Evolutionary conservation across 1,284 basidiomycete species (phyloP).

Genomic region (Fomitopsis pinicola): DNA sequence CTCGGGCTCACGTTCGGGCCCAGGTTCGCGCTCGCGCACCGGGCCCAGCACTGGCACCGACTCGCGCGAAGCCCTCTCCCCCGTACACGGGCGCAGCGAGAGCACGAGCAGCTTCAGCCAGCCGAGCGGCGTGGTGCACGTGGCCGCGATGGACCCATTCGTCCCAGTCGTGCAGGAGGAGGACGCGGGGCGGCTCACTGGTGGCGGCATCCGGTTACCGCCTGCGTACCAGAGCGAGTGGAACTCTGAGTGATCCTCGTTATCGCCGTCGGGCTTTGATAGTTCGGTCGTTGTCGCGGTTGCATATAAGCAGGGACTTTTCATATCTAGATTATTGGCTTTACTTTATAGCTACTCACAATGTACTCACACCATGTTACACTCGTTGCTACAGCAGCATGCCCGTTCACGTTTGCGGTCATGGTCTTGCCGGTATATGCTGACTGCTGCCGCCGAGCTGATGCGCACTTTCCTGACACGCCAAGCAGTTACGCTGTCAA

Average conservation of each 20-base stretch:
- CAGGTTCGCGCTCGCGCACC: background rate
- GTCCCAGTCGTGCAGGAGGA: background rate
- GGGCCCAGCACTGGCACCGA: background rate
- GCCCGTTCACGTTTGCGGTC: too few relatives aligned
- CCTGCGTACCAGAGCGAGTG: slow-evolving; percentile 1
- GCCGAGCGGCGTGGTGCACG: background rate
- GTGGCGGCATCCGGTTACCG: background rate
- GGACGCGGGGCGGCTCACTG: background rate
- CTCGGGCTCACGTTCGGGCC: background rate
- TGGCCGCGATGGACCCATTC: background rate
- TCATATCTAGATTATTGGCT: too few relatives aligned
- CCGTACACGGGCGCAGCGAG: background rate
- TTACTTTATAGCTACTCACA: too few relatives aligned
- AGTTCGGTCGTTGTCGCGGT: too few relatives aligned
- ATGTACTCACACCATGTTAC: too few relatives aligned
- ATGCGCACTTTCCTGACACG: too few relatives aligned
- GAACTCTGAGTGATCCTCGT: background rate
- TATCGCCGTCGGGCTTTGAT: background rate
- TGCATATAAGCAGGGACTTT: too few relatives aligned
- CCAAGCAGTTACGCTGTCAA: too few relatives aligned
- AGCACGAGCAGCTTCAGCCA: background rate
- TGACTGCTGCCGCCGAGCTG: too few relatives aligned
- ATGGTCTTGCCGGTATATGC: too few relatives aligned
- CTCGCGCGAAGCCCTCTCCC: background rate
- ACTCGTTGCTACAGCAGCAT: too few relatives aligned